Conservation (phyloP, 768 basidiomycete genomes). For the Mycena indigotica region DNA sequence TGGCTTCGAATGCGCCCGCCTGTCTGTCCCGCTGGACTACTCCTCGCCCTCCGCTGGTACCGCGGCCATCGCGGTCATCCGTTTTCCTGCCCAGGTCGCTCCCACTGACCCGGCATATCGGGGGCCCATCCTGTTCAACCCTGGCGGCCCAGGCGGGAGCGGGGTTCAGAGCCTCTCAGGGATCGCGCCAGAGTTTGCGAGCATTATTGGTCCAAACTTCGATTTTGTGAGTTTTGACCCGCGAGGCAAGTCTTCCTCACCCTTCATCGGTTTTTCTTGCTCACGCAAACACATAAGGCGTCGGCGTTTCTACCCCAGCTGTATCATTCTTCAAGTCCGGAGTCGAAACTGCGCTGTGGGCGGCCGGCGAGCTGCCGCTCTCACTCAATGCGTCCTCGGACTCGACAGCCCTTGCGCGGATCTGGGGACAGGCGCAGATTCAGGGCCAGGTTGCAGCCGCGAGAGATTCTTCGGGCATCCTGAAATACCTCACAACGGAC, state of each 20-base stretch:
- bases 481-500: slow-evolving; percentile 40
- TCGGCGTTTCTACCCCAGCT: slow-evolving; percentile 11
- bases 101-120: background rate
- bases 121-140: slow-evolving; percentile 16
- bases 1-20: background rate
- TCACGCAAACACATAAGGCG: slow-evolving; percentile 5
- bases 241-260: slow-evolving; percentile 10
- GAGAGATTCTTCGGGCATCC: slow-evolving; percentile 28
- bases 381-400: slow-evolving; percentile 29
- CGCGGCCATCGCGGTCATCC: slow-evolving; percentile 10
- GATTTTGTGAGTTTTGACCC: slow-evolving; percentile 19
- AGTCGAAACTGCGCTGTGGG: slow-evolving; percentile 17
- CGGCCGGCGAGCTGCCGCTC: background rate
- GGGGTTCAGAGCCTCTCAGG: slow-evolving; percentile 8
- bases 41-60: background rate
- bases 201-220: slow-evolving; percentile 6
- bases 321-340: slow-evolving; percentile 15
- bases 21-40: slow-evolving; percentile 14
- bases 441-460: slow-evolving; percentile 35
- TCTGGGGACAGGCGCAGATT: slow-evolving; percentile 37
- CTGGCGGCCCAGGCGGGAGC: slow-evolving; percentile 15
- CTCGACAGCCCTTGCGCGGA: slow-evolving; percentile 24
- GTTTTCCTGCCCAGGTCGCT: slow-evolving; percentile 5
- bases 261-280: background rate
- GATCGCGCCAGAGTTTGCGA: background rate